Evolutionary conservation across 371 early-diverging fungal genomes (phyloP), one percentile per base, ranked within the genome.

Genomic region (Mortierella polycephala): DNA sequence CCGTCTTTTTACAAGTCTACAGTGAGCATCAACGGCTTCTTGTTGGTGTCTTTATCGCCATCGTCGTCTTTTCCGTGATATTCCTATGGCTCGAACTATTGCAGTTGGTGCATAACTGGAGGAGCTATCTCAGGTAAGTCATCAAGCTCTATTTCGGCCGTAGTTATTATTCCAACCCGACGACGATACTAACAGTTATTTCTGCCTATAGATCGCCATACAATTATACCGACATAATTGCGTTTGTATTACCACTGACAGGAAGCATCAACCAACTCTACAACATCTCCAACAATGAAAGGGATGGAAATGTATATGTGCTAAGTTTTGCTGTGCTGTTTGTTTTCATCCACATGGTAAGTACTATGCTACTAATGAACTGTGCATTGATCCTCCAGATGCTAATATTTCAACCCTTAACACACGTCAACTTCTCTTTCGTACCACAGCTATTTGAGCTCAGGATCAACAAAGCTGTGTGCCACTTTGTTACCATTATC

Each of bases 401-500:
- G 5, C 46, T 5, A 46, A 46, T 13, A 46, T 46, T 46, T 46
- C 13, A 46, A 1, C 1, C 1, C 46, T 53, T 23, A 13, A 8
- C 37, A 40, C 39, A 23, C 18, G 20, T 54, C 45, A 13, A 21
- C 7, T 44, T 53, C 6, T 16, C 23, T 37, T 46, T 41, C 47
- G 10, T 5, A n/a, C 5, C 18, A 44, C 53, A 61, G 72, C 18
- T 71, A 44, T 59, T 65, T 37, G 65, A 71, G 37, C 57, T 65
- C 5, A 41, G 67, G n/a, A 58, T 58, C 30, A 57, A 39, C 53
- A 55, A 60, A 21, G 42, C 57, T 5, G 73, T 72, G 8, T 72
- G 73, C 54, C 51, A 72, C 6, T 72, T 57, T 20, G 67, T 67
- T 18, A 62, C 73, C 1, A 68, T 68, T 20, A 64, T 67, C 1